These are phyloP conservation scores for Tylopilus sp. DNA, from an alignment of 1,284 basidiomycete species.

Conservation along the genomic window DNA sequence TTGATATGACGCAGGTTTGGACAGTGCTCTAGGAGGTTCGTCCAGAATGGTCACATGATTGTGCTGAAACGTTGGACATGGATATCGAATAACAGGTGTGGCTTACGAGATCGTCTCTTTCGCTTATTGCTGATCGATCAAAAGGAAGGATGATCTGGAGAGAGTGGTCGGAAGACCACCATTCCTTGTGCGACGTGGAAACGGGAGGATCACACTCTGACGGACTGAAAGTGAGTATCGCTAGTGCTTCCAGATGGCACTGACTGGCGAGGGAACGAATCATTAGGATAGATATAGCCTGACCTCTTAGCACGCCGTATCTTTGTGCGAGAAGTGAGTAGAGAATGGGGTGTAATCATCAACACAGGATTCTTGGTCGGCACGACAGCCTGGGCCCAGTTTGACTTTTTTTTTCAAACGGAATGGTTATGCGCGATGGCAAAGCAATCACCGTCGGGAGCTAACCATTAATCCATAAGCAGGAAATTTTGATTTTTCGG, in stretches of 20 bases:
- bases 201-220: background rate
- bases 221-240: background rate
- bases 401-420: background rate
- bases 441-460: too few relatives aligned
- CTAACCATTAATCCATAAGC: background rate
- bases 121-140: too few relatives aligned
- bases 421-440: too few relatives aligned
- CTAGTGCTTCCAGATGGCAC: background rate
- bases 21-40: background rate
- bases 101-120: background rate
- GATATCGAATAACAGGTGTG: background rate
- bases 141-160: background rate
- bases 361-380: too few relatives aligned
- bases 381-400: background rate
- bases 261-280: background rate
- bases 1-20: background rate
- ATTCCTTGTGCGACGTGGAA: background rate
- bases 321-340: background rate
- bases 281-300: background rate
- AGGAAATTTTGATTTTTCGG: conserved; percentile 2
- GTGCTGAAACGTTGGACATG: background rate
- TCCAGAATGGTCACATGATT: background rate
- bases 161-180: background rate
- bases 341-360: background rate
- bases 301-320: background rate